A percentile compares a stretch with the other conserved stretches of the same genome.
Evolutionary conservation across 345 rosid genomes (phyloP).

Genomic region (Aurinia saxatilis): DNA sequence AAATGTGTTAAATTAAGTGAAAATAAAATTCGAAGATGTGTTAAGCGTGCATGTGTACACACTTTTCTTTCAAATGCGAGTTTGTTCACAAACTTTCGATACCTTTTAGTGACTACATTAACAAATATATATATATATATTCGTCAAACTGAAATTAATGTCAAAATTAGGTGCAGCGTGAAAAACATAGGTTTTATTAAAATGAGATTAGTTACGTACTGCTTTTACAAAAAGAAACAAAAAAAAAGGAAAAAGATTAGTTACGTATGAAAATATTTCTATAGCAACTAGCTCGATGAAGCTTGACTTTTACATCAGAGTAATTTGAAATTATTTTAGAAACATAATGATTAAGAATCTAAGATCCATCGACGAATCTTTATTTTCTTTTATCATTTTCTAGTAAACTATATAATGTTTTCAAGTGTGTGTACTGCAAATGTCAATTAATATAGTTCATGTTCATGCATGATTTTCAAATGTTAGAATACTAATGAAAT

Average conservation of each 20-base stretch:
- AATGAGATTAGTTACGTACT: slow-evolving; percentile 11
- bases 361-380: neutral
- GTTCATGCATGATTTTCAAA: no score
- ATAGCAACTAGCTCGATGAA: slow-evolving; percentile 2
- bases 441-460: no score
- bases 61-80: neutral
- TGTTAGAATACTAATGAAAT: no score
- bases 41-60: neutral
- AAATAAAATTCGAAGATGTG: neutral
- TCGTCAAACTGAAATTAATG: slow-evolving; percentile 8
- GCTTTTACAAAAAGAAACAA: no score
- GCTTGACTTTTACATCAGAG: slow-evolving; percentile 17
- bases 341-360: neutral
- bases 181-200: slow-evolving; percentile 8
- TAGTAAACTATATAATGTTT: neutral
- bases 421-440: neutral
- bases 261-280: slow-evolving; percentile 13
- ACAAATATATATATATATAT: neutral
- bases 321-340: slow-evolving; percentile 10
- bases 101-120: neutral
- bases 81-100: slow-evolving; percentile 4
- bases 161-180: slow-evolving; percentile 3
- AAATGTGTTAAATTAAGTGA: neutral
- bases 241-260: neutral
- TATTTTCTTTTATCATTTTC: neutral